A percentile compares a stretch with the other conserved stretches of the same genome.
phyloP scores from a whole-genome alignment of 2,329 filamentous ascomycete species.

The Dendrostoma leiphaemia region DNA sequence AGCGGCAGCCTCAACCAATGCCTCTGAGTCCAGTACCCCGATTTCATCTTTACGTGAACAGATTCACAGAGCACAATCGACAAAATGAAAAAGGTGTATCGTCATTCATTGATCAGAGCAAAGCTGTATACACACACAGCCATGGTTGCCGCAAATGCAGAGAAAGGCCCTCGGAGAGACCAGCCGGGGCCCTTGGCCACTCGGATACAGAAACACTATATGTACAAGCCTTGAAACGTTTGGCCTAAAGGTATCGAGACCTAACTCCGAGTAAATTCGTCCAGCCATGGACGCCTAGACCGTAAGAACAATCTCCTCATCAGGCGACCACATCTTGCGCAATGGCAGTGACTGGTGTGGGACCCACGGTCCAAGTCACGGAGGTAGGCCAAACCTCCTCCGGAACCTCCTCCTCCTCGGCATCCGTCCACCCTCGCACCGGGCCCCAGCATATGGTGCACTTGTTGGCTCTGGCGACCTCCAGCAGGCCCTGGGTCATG shows the following conservation, averaged over 20 bases:
- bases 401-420: slow-evolving; percentile 22
- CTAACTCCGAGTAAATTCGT: background rate
- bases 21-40: no score
- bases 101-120: slow-evolving; percentile 5
- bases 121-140: background rate
- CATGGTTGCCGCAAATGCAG: background rate
- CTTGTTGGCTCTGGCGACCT: slow-evolving; percentile 45
- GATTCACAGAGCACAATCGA: background rate
- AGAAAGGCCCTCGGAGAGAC: background rate
- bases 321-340: slow-evolving; percentile 4
- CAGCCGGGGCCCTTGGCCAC: background rate
- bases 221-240: background rate
- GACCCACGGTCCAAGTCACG: background rate
- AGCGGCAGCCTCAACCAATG: no score
- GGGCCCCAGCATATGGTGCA: slow-evolving; percentile 66
- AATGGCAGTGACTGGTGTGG: background rate
- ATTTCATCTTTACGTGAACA: background rate
- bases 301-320: background rate
- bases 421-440: slow-evolving; percentile 63
- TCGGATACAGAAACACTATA: background rate
- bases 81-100: background rate
- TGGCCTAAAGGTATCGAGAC: background rate
- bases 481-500: slow-evolving; percentile 61
- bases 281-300: background rate
- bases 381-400: background rate